phyloP scores from a whole-genome alignment of 106 monocot genomes.

The Gastrodia elata region DNA sequence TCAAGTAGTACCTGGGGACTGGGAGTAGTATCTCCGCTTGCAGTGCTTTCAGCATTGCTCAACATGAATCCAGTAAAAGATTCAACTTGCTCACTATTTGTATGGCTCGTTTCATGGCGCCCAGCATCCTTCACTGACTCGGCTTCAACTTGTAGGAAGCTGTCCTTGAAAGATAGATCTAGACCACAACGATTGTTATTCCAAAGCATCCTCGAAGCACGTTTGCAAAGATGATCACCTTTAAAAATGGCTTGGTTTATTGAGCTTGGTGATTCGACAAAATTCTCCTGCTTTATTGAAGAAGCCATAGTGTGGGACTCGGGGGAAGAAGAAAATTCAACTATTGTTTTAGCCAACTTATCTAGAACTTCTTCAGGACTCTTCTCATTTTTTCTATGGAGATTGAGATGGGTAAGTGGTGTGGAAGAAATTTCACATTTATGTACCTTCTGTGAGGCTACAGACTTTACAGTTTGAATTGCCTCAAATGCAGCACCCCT shows the following conservation, averaged over 20 bases:
- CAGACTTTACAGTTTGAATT: slow-evolving; percentile 48
- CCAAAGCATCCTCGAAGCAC: slow-evolving; percentile 59
- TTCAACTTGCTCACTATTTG: slow-evolving; percentile 15
- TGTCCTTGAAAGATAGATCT: slow-evolving; percentile 78
- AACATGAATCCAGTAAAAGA: slow-evolving; percentile 55
- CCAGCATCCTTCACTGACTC: slow-evolving; percentile 4
- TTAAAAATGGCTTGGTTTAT: slow-evolving; percentile 27
- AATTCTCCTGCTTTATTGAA: slow-evolving; percentile 26
- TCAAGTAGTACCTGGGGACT: slow-evolving; percentile 52
- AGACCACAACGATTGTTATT: slow-evolving; percentile 34
- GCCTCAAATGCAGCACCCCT: slow-evolving; percentile 85
- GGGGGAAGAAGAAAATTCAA: slow-evolving; percentile 53
- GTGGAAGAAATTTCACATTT: slow-evolving; percentile 34
- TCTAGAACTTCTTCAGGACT: slow-evolving; percentile 15
- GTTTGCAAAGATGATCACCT: slow-evolving; percentile 18
- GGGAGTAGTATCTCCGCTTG: slow-evolving; percentile 16
- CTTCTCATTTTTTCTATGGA: slow-evolving; percentile 13
- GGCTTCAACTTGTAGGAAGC: slow-evolving; percentile 27
- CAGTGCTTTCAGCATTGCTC: slow-evolving; percentile 6
- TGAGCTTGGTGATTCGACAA: slow-evolving; percentile 46
- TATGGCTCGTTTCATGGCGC: slow-evolving; percentile 5
- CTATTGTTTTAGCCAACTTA: neutral
- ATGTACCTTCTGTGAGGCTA: slow-evolving; percentile 38
- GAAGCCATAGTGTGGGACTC: slow-evolving; percentile 75
- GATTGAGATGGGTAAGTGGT: slow-evolving; percentile 30